These are phyloP conservation scores for Aspergillus pseudoglaucus DNA, from an alignment of 2,329 filamentous ascomycete genomes.

Conservation along the genomic window DNA sequence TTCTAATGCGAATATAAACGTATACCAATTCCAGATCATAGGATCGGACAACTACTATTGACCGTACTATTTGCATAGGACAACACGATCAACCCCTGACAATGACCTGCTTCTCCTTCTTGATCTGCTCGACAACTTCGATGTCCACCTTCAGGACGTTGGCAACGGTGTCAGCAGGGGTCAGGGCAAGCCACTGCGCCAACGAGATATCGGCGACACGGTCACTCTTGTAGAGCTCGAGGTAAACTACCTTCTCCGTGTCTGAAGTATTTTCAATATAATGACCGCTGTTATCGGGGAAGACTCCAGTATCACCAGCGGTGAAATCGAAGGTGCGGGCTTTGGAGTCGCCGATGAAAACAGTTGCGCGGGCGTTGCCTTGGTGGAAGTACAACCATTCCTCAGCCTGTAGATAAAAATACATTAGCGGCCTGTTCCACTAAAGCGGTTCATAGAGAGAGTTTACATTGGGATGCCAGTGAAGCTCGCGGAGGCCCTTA, in stretches of 20 bases:
- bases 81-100: slow-evolving; percentile 5
- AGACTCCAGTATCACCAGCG: slow-evolving; percentile 62
- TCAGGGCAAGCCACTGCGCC: slow-evolving; percentile 64
- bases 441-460: slow-evolving; percentile 11
- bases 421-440: not conserved
- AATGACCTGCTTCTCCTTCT: slow-evolving; percentile 16
- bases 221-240: slow-evolving; percentile 64
- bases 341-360: slow-evolving; percentile 56
- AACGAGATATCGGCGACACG: slow-evolving; percentile 60
- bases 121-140: slow-evolving; percentile 13
- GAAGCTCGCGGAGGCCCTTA: slow-evolving; percentile 57
- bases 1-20: too few species aligned
- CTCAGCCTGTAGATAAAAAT: slow-evolving; percentile 44
- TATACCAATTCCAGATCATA: not conserved
- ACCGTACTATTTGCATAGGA: not conserved
- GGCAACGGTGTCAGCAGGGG: slow-evolving; percentile 38
- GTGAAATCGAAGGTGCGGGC: slow-evolving; percentile 62
- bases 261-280: slow-evolving; percentile 64
- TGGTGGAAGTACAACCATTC: slow-evolving; percentile 68
- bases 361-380: slow-evolving; percentile 55
- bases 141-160: slow-evolving; percentile 14
- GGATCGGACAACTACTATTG: not conserved
- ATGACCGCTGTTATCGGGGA: slow-evolving; percentile 60
- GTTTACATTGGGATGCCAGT: slow-evolving; percentile 63
- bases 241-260: slow-evolving; percentile 58